Conservation (phyloP, 2,329 filamentous ascomycete genomes). For the Fonsecaea pugnacius region DNA sequence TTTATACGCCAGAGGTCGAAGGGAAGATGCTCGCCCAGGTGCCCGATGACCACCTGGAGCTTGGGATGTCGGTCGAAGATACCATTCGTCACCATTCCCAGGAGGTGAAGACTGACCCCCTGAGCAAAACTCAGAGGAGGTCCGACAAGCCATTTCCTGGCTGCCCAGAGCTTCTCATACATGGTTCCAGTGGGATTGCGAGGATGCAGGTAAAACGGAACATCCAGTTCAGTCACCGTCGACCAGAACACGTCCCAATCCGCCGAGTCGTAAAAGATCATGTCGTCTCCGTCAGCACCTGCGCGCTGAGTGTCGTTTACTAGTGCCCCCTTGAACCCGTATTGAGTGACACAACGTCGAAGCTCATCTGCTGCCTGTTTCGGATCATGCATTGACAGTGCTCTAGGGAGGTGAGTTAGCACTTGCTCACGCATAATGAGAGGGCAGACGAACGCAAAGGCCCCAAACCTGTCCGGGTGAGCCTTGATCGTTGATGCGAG, state of each 20-base stretch:
- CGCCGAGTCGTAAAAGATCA: conserved; percentile 67
- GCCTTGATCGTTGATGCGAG: conserved; percentile 36
- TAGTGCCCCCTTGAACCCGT: conserved; percentile 66
- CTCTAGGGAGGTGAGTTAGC: conserved; percentile 8
- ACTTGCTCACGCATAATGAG: background rate
- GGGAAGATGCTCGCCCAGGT: conserved; percentile 45
- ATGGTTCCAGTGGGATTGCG: conserved; percentile 51
- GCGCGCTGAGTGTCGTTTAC: conserved; percentile 67
- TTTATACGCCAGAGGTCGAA: conserved; percentile 47
- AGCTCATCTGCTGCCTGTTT: conserved; percentile 47
- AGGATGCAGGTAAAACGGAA: conserved; percentile 40
- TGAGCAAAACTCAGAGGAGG: conserved; percentile 39
- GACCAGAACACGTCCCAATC: conserved; percentile 58
- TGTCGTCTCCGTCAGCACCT: conserved; percentile 61
- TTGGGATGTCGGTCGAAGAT: conserved; percentile 39
- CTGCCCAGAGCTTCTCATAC: conserved; percentile 39
- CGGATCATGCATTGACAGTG: conserved; percentile 52
- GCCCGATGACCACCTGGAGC: conserved; percentile 39
- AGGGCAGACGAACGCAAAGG: conserved; percentile 42
- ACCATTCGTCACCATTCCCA: conserved; percentile 40
- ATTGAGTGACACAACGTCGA: conserved; percentile 56
- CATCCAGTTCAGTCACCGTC: conserved; percentile 36
- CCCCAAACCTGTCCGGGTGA: conserved; percentile 47
- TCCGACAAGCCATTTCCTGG: conserved; percentile 38
- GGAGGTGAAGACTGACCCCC: conserved; percentile 38